These are phyloP conservation scores for Kwoniella shandongensis DNA, from an alignment of 768 basidiomycete species.

Conservation along the genomic window DNA sequence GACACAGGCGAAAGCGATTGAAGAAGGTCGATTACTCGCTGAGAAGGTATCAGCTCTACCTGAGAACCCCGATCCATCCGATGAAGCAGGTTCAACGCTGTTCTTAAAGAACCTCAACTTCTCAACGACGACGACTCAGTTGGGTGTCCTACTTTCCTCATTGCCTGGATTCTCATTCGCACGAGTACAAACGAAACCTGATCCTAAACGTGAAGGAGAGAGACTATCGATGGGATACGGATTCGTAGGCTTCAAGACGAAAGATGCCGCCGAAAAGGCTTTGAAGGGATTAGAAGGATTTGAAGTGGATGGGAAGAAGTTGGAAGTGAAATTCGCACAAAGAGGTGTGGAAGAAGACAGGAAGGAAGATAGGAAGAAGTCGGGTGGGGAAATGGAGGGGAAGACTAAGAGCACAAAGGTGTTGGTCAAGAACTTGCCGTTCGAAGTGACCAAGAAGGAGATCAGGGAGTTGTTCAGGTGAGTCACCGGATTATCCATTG, in stretches of 20 bases:
- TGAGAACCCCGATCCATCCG: slow-evolving; percentile 27
- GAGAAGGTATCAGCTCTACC: slow-evolving; percentile 25
- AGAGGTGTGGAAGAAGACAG: slow-evolving; percentile 67
- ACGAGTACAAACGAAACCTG: slow-evolving; percentile 84
- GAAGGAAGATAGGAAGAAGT: slow-evolving; percentile 48
- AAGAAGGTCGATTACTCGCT: slow-evolving; percentile 54
- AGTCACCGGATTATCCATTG: slow-evolving; percentile 49
- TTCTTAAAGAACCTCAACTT: slow-evolving; percentile 97
- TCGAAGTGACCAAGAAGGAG: slow-evolving; percentile 93
- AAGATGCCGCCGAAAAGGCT: slow-evolving; percentile 71
- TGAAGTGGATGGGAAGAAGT: slow-evolving; percentile 78
- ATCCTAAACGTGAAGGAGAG: slow-evolving; percentile 68
- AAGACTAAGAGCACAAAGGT: slow-evolving; percentile 83
- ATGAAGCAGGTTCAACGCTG: slow-evolving; percentile 70
- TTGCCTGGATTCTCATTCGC: slow-evolving; percentile 82
- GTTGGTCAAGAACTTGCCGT: slow-evolving; percentile 97
- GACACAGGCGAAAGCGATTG: slow-evolving; percentile 52
- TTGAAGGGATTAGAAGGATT: slow-evolving; percentile 75
- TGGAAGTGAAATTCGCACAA: slow-evolving; percentile 83
- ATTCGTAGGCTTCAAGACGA: slow-evolving; percentile 83
- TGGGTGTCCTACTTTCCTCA: slow-evolving; percentile 68
- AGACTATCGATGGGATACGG: slow-evolving; percentile 93
- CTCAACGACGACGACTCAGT: slow-evolving; percentile 73
- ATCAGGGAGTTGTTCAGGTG: slow-evolving; percentile 84
- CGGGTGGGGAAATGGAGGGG: slow-evolving; percentile 54